Base-by-base conservation (phyloP, 371 early-diverging fungal genomes). In the Parasitella parasitica region DNA sequence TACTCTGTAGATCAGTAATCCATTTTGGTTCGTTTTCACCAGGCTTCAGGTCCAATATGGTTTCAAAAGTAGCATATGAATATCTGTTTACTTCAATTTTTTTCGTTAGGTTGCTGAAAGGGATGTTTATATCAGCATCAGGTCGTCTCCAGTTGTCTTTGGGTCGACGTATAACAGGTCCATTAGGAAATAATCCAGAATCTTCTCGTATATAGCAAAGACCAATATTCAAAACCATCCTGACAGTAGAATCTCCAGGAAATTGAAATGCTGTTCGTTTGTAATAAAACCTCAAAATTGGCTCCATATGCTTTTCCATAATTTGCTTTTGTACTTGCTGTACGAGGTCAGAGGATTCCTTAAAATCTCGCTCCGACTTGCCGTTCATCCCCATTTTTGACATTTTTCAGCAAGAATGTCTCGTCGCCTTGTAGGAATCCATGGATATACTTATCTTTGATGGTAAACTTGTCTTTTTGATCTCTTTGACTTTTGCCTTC, bases 251-350 rank as follows among this genome's bases (percentile, higher is more conserved):
- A 77, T 98, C 98, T 20, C 97, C 97, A 0, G 99, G 99, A 16
- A 99, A 82, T 77, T 99, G 99, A 86, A 99, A 99, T 3, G 99
- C 99, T 9, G 96, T 97, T 70, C 99, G 89, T 73, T 94, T 97
- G 81, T 99, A 99, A 70, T 94, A 96, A 4, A 97, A 96, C 46
- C 99, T 90, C 54, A 93, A 73, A 20, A 43, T 22, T 9, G 99
- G 99, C 24, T 84, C 77, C 58, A 99, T 82, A 9, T 87, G 75
- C 69, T 91, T 90, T 2, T 86, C 73, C 26, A 83, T 66, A n/a
- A 99, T 88, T 20, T 88, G 78, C n/a, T 80, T 63, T 63, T 93
- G 95, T 16, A 98, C 86, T 61, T 97, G 93, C 6, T 74, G 72
- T 13, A 95, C 85, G 48, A 99, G 86, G 22, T 67, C 69, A 48